phyloP scores from a whole-genome alignment of 2,329 filamentous ascomycete species.

The Hypoxylon sp. region DNA sequence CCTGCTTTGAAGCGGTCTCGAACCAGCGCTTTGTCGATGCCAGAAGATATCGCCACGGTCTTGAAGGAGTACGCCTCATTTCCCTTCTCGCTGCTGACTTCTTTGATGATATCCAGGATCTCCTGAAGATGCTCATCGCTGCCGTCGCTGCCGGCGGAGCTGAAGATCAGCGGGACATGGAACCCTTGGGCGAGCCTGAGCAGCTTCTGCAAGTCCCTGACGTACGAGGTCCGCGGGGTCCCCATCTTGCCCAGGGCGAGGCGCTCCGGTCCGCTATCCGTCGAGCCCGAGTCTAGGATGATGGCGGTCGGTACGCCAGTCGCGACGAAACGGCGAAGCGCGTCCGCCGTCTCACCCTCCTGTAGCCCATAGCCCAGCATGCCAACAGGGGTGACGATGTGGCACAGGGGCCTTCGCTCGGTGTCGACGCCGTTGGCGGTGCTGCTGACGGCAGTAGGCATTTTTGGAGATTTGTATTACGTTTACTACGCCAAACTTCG shows the following conservation, averaged over 20 bases:
- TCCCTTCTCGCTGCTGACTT: conserved; percentile 44
- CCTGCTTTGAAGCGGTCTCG: conserved; percentile 42
- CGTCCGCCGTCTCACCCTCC: conserved; percentile 39
- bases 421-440: conserved; percentile 3
- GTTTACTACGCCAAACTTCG: neutral
- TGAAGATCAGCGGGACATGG: conserved; percentile 52
- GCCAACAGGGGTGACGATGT: conserved; percentile 56
- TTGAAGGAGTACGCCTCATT: conserved; percentile 45
- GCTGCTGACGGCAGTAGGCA: conserved; percentile 11
- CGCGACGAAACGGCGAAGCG: conserved; percentile 40
- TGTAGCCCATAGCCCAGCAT: conserved; percentile 60
- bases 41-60: conserved; percentile 50
- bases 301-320: conserved; percentile 45
- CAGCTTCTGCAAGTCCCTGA: conserved; percentile 52
- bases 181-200: conserved; percentile 46
- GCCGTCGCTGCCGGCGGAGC: conserved; percentile 58
- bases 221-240: conserved; percentile 50
- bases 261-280: conserved; percentile 51
- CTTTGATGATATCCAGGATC: conserved; percentile 51
- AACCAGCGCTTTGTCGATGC: conserved; percentile 48
- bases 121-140: conserved; percentile 53
- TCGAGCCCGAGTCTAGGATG: conserved; percentile 48
- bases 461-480: neutral
- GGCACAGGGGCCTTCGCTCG: conserved; percentile 41
- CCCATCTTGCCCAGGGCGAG: conserved; percentile 53